Evolutionary conservation across 2,329 filamentous ascomycete genomes (phyloP).

Genomic region (Stromatinia cepivora): DNA sequence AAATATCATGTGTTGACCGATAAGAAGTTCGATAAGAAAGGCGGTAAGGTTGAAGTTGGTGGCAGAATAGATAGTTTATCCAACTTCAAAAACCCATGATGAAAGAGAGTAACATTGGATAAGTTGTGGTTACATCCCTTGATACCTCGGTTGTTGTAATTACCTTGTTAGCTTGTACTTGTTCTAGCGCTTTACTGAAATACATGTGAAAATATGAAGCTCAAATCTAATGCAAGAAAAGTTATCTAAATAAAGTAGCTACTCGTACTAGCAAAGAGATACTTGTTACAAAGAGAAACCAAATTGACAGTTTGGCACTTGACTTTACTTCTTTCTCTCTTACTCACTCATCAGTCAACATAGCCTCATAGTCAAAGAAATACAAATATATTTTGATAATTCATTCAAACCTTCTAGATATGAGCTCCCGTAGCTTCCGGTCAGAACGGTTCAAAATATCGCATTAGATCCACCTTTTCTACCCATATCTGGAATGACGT

Average conservation of each 20-base stretch:
- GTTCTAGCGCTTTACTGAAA: no score
- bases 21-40: slow-evolving; percentile 7
- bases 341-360: no score
- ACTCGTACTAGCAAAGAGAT: neutral
- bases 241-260: neutral
- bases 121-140: neutral
- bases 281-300: neutral
- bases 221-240: neutral
- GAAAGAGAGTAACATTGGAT: neutral
- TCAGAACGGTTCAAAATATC: neutral
- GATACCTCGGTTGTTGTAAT: neutral
- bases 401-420: neutral
- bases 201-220: neutral
- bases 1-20: slow-evolving; percentile 20
- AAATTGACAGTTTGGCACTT: no score
- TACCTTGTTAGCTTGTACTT: neutral
- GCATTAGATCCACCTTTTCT: neutral
- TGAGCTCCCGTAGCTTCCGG: slow-evolving; percentile 2
- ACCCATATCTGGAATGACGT: slow-evolving; percentile 4
- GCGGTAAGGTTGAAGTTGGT: neutral
- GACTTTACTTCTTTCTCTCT: no score
- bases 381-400: neutral
- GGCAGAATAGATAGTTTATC: slow-evolving; percentile 1
- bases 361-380: neutral
- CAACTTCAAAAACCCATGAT: no score